phyloP scores from a whole-genome alignment of 2,329 filamentous ascomycete species.

The Penicillium sp. region DNA sequence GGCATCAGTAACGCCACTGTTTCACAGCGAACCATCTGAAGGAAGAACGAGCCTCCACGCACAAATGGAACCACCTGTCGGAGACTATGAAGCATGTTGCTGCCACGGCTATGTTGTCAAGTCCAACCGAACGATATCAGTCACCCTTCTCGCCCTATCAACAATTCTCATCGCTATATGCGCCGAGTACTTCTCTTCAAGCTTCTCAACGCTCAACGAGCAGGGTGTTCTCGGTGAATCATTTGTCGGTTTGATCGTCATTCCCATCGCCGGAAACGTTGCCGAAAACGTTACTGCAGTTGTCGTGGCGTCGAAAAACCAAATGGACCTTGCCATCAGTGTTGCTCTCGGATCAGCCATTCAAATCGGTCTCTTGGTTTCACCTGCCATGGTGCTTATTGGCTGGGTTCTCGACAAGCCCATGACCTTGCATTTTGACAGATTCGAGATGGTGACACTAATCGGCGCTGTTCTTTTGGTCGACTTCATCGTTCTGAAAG shows the following conservation, averaged over 20 bases:
- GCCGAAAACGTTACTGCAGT: slow-evolving; percentile 71
- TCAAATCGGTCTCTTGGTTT: slow-evolving; percentile 69
- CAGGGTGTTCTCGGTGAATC: slow-evolving; percentile 58
- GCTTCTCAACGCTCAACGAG: slow-evolving; percentile 62
- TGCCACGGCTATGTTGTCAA: not conserved
- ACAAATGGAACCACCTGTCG: not conserved
- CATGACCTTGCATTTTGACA: slow-evolving; percentile 17
- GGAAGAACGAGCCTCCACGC: not conserved
- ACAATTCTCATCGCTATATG: slow-evolving; percentile 66
- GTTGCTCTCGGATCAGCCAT: slow-evolving; percentile 69
- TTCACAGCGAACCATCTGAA: not conserved
- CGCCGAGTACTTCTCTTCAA: slow-evolving; percentile 67
- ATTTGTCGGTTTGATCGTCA: slow-evolving; percentile 69
- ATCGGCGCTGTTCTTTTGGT: slow-evolving; percentile 13
- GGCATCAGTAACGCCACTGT: slow-evolving; percentile 7
- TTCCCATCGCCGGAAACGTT: slow-evolving; percentile 71
- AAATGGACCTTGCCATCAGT: slow-evolving; percentile 72
- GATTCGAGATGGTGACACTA: slow-evolving; percentile 15
- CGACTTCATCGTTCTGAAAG: slow-evolving; percentile 16
- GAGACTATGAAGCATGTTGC: not conserved
- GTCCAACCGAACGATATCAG: slow-evolving; percentile 4
- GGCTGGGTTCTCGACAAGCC: slow-evolving; percentile 59
- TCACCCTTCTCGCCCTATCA: slow-evolving; percentile 60
- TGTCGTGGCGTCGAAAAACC: slow-evolving; percentile 69
- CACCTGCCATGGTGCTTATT: slow-evolving; percentile 66